Conservation (phyloP, 1,284 basidiomycete species). For the Cryptococcus sp. region DNA sequence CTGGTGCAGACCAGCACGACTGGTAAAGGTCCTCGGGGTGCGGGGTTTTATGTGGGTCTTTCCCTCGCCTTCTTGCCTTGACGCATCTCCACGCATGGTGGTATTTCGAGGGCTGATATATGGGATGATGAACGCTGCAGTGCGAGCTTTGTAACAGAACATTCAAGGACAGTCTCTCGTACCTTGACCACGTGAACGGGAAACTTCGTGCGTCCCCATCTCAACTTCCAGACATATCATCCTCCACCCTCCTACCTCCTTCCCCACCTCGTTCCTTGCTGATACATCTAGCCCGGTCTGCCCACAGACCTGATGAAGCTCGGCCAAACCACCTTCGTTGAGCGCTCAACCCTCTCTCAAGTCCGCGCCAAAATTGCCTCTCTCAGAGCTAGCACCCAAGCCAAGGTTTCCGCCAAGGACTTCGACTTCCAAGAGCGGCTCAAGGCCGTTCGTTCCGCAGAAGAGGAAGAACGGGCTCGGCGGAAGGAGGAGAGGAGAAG, state of each 20-base stretch:
- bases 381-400: slow-evolving; percentile 79
- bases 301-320: slow-evolving; percentile 68
- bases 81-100: not conserved
- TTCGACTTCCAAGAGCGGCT: slow-evolving; percentile 92
- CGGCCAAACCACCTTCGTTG: slow-evolving; percentile 91
- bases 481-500: slow-evolving; percentile 63
- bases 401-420: slow-evolving; percentile 71
- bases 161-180: slow-evolving; percentile 88
- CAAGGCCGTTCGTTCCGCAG: slow-evolving; percentile 69
- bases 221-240: not conserved
- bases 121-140: slow-evolving; percentile 20
- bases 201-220: slow-evolving; percentile 69
- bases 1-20: slow-evolving; percentile 69
- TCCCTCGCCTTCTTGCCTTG: slow-evolving; percentile 5
- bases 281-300: slow-evolving; percentile 3
- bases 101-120: not conserved
- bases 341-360: slow-evolving; percentile 84
- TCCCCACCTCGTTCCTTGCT: not conserved
- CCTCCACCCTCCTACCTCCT: not conserved
- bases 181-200: slow-evolving; percentile 94
- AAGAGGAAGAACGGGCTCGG: slow-evolving; percentile 35
- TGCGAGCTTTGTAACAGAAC: slow-evolving; percentile 86
- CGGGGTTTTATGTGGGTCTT: slow-evolving; percentile 68
- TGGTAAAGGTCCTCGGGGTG: slow-evolving; percentile 73
- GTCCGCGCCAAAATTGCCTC: slow-evolving; percentile 84